Conservation (phyloP, 768 basidiomycete species). For the Lactifluus hygrophoroides region DNA sequence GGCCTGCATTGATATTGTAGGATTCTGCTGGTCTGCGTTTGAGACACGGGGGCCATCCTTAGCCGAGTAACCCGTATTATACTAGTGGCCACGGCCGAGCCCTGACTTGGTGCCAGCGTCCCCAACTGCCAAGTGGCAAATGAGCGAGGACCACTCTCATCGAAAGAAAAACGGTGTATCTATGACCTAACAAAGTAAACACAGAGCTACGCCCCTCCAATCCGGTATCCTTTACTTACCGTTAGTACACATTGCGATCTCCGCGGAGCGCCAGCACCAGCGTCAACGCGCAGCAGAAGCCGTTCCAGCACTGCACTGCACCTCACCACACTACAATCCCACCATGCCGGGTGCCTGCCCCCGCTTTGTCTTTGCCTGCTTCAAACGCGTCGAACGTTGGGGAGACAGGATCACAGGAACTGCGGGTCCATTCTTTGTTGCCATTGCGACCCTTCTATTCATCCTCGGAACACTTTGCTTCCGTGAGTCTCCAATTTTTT, state of each 20-base stretch:
- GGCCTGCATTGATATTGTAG: conserved; percentile 24
- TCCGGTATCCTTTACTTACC: not conserved
- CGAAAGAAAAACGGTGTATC: not conserved
- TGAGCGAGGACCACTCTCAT: not conserved
- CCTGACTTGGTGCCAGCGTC: not conserved
- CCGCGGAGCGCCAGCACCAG: conserved; percentile 1
- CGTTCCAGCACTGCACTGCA: not conserved
- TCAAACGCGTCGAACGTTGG: conserved; percentile 56
- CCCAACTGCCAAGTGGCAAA: not conserved
- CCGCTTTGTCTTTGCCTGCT: conserved; percentile 45
- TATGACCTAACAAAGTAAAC: not conserved
- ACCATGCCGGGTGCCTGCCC: conserved; percentile 11
- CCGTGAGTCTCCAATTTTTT: conserved; percentile 44
- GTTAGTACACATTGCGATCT: not conserved
- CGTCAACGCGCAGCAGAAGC: not conserved
- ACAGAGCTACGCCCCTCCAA: not conserved
- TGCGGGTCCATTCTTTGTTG: conserved; percentile 86
- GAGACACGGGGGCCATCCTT: not conserved
- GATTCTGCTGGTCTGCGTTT: not conserved
- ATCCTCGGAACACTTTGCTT: conserved; percentile 63
- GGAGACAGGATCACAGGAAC: conserved; percentile 81
- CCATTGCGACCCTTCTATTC: conserved; percentile 68
- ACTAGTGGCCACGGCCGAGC: too few relatives aligned
- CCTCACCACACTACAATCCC: too few relatives aligned
- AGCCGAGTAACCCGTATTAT: not conserved